Percentiles rank a stretch among this genome's conserved stretches.
Evolutionary conservation across 129 eudicot species (phyloP).

Genomic region (Pseudognaphalium luteoalbum): DNA sequence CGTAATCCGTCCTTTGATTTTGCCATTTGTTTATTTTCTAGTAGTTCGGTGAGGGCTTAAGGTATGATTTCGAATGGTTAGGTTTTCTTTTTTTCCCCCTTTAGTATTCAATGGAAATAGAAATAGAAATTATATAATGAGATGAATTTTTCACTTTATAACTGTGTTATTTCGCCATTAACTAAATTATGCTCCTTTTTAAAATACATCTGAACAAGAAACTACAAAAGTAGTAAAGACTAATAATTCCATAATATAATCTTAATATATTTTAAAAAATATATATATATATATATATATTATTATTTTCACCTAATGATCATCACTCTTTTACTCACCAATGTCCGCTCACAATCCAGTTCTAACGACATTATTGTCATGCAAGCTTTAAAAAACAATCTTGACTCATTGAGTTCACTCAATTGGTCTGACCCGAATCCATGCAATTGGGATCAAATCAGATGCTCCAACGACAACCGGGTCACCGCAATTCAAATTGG

Average conservation of each 20-base stretch:
- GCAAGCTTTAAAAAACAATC: constrained; percentile 44
- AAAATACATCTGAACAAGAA: too few relatives aligned
- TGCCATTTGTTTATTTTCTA: background rate
- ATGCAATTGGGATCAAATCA: constrained; percentile 59
- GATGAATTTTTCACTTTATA: too few relatives aligned
- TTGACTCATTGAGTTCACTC: constrained; percentile 44
- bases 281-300: too few relatives aligned
- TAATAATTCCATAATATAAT: too few relatives aligned
- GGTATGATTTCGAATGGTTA: background rate
- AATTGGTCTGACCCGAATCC: constrained; percentile 44
- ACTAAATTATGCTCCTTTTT: too few relatives aligned
- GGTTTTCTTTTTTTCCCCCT: too few relatives aligned
- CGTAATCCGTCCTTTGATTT: background rate
- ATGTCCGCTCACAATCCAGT: constrained; percentile 37
- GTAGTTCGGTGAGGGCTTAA: background rate
- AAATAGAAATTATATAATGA: too few relatives aligned
- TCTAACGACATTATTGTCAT: constrained; percentile 46
- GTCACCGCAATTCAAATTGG: constrained; percentile 32
- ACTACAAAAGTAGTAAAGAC: too few relatives aligned
- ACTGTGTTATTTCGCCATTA: too few relatives aligned
- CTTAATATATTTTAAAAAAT: too few relatives aligned
- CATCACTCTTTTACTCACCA: constrained; percentile 13
- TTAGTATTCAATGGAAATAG: too few relatives aligned
- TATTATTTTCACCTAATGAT: background rate
- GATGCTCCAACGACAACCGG: constrained; percentile 30